Base-by-base conservation (phyloP, 2,329 filamentous ascomycete genomes). In the Didymella exigua region DNA sequence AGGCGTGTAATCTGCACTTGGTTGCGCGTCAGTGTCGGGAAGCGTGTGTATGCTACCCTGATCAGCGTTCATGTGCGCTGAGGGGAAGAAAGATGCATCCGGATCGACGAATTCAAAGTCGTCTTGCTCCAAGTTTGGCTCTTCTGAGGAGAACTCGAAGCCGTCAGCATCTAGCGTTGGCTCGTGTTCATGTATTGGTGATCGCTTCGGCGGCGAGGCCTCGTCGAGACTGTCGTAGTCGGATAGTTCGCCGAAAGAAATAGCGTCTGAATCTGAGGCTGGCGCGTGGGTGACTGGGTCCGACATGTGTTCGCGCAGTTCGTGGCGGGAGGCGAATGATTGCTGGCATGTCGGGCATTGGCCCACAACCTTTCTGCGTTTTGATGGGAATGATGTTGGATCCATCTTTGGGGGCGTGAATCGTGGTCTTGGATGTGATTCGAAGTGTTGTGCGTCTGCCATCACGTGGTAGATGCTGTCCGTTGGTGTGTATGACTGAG, bases 201-300 rank as follows among this genome's bases (percentile, higher is more conserved):
- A 27, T 27, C 40, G 18, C 23, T 49, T 49, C 14, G 13, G 16
- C 3, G 18, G 16, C 1, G 30, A 21, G 16, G n/a, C 14, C 19
- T 54, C 45, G n/a, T 58, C 49, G 1, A 2, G 2, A 11, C 49
- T 58, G 2, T 50, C 49, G 16, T 42, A 41, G 11, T 46, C 34
- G 5, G 49, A 54, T 16, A 58, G 18, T 18, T 58, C 54, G 7
- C 54, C 54, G 11, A 58, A 58, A 11, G 54, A 58, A 13, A 58
- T 5, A 4, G 54, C 54, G 27, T 58, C 54, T 4, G 46, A 44
- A n/a, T 58, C 54, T 27, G 41, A 33, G 4, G 26, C 49, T 21
- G 54, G 54, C 6, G 41, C 5, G 36, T 58, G 54, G 5, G 31
- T 49, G 14, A 36, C 31, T 21, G 54, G 54, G 16, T 58, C 49